phyloP scores from a whole-genome alignment of 2,329 filamentous ascomycete species.

The Geosmithia putterillii region DNA sequence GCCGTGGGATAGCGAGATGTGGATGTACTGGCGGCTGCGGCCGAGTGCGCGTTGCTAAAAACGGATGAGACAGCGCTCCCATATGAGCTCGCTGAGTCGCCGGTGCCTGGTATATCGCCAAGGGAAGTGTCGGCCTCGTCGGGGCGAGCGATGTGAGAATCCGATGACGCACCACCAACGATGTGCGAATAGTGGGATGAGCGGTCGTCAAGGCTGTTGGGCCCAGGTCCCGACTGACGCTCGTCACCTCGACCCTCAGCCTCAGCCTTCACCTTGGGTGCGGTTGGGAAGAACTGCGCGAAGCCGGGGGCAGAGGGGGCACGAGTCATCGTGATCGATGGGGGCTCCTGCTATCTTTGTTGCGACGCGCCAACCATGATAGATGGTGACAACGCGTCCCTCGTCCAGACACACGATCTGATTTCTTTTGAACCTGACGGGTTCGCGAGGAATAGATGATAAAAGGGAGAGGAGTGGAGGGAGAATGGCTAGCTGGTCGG shows the following conservation, averaged over 20 bases:
- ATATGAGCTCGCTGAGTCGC: slow-evolving; percentile 61
- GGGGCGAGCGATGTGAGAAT: slow-evolving; percentile 9
- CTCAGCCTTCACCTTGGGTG: slow-evolving; percentile 49
- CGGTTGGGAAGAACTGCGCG: slow-evolving; percentile 76
- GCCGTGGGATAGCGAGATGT: slow-evolving; percentile 28
- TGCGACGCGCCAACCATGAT: slow-evolving; percentile 45
- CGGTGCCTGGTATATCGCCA: slow-evolving; percentile 57
- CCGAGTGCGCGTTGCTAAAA: slow-evolving; percentile 48
- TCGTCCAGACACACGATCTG: not conserved
- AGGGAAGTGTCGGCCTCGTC: slow-evolving; percentile 48
- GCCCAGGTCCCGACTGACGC: slow-evolving; percentile 14
- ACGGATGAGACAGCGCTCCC: slow-evolving; percentile 60
- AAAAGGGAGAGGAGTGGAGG: no score
- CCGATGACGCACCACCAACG: slow-evolving; percentile 9
- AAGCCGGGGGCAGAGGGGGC: slow-evolving; percentile 62
- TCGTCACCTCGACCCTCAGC: slow-evolving; percentile 23
- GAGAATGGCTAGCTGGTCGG: not conserved
- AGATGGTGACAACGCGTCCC: slow-evolving; percentile 5
- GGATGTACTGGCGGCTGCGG: slow-evolving; percentile 26
- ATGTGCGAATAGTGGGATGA: slow-evolving; percentile 12
- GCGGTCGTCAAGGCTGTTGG: slow-evolving; percentile 7
- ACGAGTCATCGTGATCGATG: slow-evolving; percentile 61
- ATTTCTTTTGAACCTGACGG: no score
- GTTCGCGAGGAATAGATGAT: no score
- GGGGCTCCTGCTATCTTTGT: slow-evolving; percentile 33